phyloP scores from a whole-genome alignment of 202 grass and related monocot species.

The Panicum virgatum region DNA sequence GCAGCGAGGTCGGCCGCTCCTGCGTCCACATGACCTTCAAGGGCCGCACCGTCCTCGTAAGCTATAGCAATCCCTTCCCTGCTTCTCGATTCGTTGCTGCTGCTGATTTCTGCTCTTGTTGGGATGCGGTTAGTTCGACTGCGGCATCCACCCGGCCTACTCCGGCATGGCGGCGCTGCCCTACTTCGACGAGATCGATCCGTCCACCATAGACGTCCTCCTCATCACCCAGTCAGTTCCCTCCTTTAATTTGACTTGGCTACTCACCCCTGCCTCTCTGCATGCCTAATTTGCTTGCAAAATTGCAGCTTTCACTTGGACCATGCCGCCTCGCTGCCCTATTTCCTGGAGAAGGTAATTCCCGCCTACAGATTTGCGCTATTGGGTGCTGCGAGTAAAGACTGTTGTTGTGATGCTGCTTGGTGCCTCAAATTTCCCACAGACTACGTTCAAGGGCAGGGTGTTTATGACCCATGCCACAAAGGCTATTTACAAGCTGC shows the following conservation, averaged over 20 bases:
- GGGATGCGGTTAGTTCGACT: slow-evolving; percentile 65
- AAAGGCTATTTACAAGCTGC: slow-evolving; percentile 87
- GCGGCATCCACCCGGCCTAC: slow-evolving; percentile 95
- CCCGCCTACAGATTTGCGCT: background rate
- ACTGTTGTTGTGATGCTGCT: background rate
- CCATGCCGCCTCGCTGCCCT: slow-evolving; percentile 91
- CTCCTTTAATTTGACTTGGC: background rate
- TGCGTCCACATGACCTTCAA: slow-evolving; percentile 97
- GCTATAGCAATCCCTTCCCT: slow-evolving; percentile 1
- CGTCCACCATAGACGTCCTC: slow-evolving; percentile 85
- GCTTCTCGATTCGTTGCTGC: background rate
- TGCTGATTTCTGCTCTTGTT: background rate
- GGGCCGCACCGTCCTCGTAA: slow-evolving; percentile 83
- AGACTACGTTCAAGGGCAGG: slow-evolving; percentile 91
- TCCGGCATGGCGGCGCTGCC: slow-evolving; percentile 88
- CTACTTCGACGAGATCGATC: slow-evolving; percentile 98
- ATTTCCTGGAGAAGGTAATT: slow-evolving; percentile 92
- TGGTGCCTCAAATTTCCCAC: slow-evolving; percentile 14
- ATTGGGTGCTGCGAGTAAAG: background rate
- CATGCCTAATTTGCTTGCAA: slow-evolving; percentile 7
- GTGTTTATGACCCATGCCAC: slow-evolving; percentile 99
- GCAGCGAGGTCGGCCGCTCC: slow-evolving; percentile 90
- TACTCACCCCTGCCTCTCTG: background rate
- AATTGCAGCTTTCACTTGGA: slow-evolving; percentile 92
- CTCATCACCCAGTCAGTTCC: slow-evolving; percentile 81